phyloP scores from a whole-genome alignment of 441 rosid species.

The Euphorbia corollata region DNA sequence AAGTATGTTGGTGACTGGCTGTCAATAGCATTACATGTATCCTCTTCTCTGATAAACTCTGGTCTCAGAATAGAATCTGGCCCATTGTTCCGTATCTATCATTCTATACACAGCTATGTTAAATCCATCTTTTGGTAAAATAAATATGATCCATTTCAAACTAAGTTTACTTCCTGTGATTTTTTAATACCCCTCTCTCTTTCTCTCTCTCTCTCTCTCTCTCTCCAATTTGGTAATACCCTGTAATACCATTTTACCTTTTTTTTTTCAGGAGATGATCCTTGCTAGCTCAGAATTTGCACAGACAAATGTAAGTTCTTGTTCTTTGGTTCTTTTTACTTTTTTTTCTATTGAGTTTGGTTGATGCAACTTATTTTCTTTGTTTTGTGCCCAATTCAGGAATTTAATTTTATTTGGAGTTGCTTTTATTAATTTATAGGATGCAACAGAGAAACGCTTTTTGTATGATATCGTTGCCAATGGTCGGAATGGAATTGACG shows the following conservation, averaged over 20 bases:
- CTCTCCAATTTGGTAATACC: neutral
- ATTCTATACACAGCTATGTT: neutral
- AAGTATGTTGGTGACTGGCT: neutral
- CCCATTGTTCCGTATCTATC: neutral
- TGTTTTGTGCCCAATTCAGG: neutral
- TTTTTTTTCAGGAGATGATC: conserved; percentile 58
- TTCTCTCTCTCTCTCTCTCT: too few species aligned
- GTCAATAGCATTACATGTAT: neutral
- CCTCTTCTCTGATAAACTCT: neutral
- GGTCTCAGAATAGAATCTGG: neutral
- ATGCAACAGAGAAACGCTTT: conserved; percentile 52
- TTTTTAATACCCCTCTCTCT: neutral
- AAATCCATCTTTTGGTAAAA: neutral
- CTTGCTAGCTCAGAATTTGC: conserved; percentile 51
- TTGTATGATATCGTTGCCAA: conserved; percentile 94
- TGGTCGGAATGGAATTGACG: conserved; percentile 94
- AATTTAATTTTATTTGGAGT: conserved; percentile 10
- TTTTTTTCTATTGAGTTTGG: conserved; percentile 4
- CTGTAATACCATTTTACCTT: neutral
- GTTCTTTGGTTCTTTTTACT: conserved; percentile 9
- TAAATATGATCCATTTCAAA: neutral
- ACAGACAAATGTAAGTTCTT: conserved; percentile 35
- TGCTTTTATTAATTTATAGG: conserved; percentile 29
- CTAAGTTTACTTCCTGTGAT: neutral
- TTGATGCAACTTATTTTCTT: conserved; percentile 8